Evolutionary conservation across 345 rosid species (phyloP).

Genomic region (Carallia pectinifolia): DNA sequence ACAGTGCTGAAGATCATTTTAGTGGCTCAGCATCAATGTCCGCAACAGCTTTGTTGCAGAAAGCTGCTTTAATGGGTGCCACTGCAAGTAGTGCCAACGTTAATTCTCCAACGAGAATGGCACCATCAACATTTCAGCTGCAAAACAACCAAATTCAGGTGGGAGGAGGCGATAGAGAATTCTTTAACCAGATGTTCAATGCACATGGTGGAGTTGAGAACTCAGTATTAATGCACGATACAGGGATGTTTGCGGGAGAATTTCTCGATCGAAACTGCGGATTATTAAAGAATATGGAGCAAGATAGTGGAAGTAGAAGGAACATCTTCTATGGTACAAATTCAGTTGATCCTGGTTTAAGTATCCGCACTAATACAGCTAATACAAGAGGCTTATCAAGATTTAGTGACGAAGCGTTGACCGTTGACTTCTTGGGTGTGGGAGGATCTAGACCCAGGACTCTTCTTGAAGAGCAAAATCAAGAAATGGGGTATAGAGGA

Average conservation of each 20-base stretch:
- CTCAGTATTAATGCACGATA: constrained; percentile 1
- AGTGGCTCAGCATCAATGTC: constrained; percentile 37
- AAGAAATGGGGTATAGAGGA: constrained; percentile 32
- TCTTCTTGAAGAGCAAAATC: constrained; percentile 30
- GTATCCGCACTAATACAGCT: not conserved
- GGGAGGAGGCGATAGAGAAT: constrained; percentile 2
- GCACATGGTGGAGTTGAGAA: constrained; percentile 8
- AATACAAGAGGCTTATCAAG: constrained; percentile 18
- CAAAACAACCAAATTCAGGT: constrained; percentile 11
- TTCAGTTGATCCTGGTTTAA: constrained; percentile 11
- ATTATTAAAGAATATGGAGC: constrained; percentile 21
- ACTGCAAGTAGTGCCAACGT: constrained; percentile 22
- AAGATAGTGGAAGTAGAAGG: not conserved
- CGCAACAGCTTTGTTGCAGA: constrained; percentile 55
- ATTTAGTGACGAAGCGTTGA: constrained; percentile 37
- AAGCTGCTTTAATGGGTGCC: constrained; percentile 62
- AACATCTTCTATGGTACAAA: constrained; percentile 14
- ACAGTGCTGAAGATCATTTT: not conserved
- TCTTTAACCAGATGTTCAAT: constrained; percentile 22
- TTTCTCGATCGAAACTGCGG: constrained; percentile 21
- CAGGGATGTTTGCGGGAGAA: constrained; percentile 22
- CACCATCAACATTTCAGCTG: constrained; percentile 24
- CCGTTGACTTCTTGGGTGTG: constrained; percentile 63
- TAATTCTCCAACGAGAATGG: constrained; percentile 31
- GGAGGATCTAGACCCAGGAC: constrained; percentile 39